phyloP scores from a whole-genome alignment of 176 grass and related monocot genomes.

The Oryza longistaminata region DNA sequence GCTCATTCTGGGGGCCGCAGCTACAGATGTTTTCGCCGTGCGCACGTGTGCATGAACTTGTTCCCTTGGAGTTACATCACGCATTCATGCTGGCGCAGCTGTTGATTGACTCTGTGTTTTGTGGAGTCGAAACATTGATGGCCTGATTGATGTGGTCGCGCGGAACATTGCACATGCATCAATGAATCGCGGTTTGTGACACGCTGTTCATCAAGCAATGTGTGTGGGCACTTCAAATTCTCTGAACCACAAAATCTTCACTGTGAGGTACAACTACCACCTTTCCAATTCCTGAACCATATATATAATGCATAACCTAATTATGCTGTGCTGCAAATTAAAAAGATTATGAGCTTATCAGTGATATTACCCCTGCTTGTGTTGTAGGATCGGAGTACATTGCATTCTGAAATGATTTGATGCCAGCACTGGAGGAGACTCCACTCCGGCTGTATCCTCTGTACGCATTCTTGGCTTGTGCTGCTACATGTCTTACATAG shows the following conservation, averaged over 20 bases:
- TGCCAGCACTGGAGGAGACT: constrained; percentile 2
- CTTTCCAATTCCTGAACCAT: not conserved
- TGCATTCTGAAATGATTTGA: constrained; percentile 15
- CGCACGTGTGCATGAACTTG: constrained; percentile 57
- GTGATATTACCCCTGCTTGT: not conserved
- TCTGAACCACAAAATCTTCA: constrained; percentile 30
- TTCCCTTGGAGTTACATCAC: constrained; percentile 44
- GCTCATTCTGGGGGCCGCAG: constrained; percentile 36
- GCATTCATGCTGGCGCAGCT: constrained; percentile 35
- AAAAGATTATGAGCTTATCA: not conserved
- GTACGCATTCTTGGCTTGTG: not conserved
- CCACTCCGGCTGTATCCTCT: constrained; percentile 12
- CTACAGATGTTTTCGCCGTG: constrained; percentile 42
- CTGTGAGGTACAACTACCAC: not conserved
- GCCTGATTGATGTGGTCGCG: constrained; percentile 34
- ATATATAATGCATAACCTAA: not conserved
- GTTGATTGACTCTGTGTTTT: constrained; percentile 39
- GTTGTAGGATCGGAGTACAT: not conserved
- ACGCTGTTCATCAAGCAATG: constrained; percentile 34
- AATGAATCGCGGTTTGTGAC: not conserved
- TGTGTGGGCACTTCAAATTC: not conserved
- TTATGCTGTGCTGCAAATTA: not conserved
- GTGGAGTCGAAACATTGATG: constrained; percentile 29
- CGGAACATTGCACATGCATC: constrained; percentile 46
- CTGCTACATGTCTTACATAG: constrained; percentile 41